Conservation (phyloP, 2,329 filamentous ascomycete species). For the Colletotrichum tabaci region DNA sequence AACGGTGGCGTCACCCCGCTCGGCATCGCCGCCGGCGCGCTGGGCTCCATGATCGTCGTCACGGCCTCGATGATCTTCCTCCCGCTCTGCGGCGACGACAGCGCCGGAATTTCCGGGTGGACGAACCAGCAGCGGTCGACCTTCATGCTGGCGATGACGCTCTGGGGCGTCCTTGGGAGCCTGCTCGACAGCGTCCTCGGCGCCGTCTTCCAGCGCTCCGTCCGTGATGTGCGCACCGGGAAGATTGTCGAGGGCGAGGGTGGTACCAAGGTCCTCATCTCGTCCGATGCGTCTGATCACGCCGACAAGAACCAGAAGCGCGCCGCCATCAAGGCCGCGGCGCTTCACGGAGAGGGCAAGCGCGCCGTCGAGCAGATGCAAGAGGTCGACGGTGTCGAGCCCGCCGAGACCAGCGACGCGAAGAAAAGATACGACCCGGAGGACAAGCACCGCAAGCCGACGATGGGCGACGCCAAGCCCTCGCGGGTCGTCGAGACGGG, state of each 20-base stretch:
- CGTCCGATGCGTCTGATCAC: slow-evolving; percentile 48
- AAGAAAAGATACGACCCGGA: slow-evolving; percentile 63
- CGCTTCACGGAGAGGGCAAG: slow-evolving; percentile 61
- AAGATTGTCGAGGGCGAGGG: slow-evolving; percentile 92
- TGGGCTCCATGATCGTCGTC: slow-evolving; percentile 81
- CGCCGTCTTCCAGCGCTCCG: slow-evolving; percentile 86
- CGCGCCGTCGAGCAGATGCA: slow-evolving; percentile 57
- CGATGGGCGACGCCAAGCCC: slow-evolving; percentile 70
- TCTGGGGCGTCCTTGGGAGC: slow-evolving; percentile 85
- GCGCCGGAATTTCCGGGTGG: slow-evolving; percentile 63
- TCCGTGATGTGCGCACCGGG: slow-evolving; percentile 85
- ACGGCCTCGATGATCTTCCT: slow-evolving; percentile 76
- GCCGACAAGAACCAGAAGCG: slow-evolving; percentile 48
- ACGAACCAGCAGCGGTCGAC: slow-evolving; percentile 59
- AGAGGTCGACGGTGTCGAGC: slow-evolving; percentile 45
- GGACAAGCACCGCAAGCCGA: slow-evolving; percentile 65
- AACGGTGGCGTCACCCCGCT: slow-evolving; percentile 90
- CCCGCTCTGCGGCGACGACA: slow-evolving; percentile 74
- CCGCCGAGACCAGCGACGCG: slow-evolving; percentile 55
- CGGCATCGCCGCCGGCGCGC: slow-evolving; percentile 80
- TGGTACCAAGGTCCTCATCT: slow-evolving; percentile 72
- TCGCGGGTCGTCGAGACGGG: slow-evolving; percentile 77
- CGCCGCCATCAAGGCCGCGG: slow-evolving; percentile 57
- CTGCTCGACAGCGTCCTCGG: slow-evolving; percentile 91
- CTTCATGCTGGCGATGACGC: slow-evolving; percentile 72